Evolutionary conservation across 192 early-diverging fungal species (phyloP), one percentile per base, ranked within the genome.

Genomic region (Coemansia sp.): DNA sequence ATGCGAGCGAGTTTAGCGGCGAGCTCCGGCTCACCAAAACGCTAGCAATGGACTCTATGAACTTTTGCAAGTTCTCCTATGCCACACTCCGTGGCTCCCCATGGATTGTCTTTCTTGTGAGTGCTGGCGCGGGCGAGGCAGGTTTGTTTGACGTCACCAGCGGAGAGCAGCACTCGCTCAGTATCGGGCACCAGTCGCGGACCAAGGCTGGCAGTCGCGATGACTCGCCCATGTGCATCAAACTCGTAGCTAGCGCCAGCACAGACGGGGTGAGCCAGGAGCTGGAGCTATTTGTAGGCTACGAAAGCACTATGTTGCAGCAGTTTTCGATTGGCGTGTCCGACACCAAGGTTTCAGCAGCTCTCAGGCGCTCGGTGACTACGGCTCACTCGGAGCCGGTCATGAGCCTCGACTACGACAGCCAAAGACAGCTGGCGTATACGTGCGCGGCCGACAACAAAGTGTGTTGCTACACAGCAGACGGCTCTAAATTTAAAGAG

Each of bases 361-460:
- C n/a, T 11, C 23, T 21, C 39, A 52, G 23, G 35, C 53, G 25
- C 0, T 26, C 55, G 0, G 56, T 64, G 35, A 25, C 35, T 12
- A 63, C 73, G 11, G 66, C 41, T 14, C 78, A 81, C 56, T 62
- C 53, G 16, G 78, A 81, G 61, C 78, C 78, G 55, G 56, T 81
- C 11, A 75, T 81, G 73, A 42, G 69, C 28, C 20, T 81, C 10
- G 73, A 69, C 57, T 63, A 66, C 33, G 64, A 73, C 64, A 8
- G 8, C 26, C 33, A 60, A 20, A 4, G 23, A 11, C 48, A 57
- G 41, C 35, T 33, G 7, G 59, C 76, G 8, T 81, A 72, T 42
- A 81, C 78, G 0, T 81, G 78, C 47, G 69, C 78, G 1, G 78
- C 78, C 1, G 78, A 81, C 38, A 72, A 63, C 70, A 65, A 48